Conservation (phyloP, 2,329 filamentous ascomycete species). For the Ceratocystis eucalypticola region DNA sequence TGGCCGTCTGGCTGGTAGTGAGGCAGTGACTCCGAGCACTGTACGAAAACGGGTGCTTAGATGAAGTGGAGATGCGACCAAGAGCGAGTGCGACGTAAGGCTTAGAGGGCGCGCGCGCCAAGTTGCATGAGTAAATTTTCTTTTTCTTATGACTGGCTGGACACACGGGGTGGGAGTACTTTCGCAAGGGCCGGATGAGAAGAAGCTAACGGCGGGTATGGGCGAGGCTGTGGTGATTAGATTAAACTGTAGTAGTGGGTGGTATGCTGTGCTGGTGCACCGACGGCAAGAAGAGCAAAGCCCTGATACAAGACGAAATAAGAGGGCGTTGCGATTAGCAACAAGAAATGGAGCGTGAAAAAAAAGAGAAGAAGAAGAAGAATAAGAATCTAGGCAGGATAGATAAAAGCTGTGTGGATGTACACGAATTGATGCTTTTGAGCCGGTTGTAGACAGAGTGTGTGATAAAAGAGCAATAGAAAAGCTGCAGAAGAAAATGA, state of each 20-base stretch:
- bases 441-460: background rate
- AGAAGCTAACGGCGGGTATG: background rate
- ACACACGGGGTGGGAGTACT: background rate
- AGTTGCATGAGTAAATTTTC: background rate
- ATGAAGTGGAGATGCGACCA: background rate
- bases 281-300: background rate
- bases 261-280: background rate
- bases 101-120: background rate
- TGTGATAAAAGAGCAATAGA: background rate
- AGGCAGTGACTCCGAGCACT: background rate
- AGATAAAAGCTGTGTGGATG: too few relatives aligned
- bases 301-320: background rate
- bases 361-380: background rate
- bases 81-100: background rate
- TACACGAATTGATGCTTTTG: background rate
- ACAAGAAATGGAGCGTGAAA: background rate
- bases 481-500: background rate
- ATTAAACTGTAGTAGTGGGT: background rate
- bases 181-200: background rate
- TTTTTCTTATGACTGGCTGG: background rate
- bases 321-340: background rate
- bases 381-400: too few relatives aligned
- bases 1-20: background rate
- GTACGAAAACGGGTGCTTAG: background rate
- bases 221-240: conserved; percentile 1